phyloP scores from a whole-genome alignment of 805 yeast species.

The Lachancea thermotolerans region DNA sequence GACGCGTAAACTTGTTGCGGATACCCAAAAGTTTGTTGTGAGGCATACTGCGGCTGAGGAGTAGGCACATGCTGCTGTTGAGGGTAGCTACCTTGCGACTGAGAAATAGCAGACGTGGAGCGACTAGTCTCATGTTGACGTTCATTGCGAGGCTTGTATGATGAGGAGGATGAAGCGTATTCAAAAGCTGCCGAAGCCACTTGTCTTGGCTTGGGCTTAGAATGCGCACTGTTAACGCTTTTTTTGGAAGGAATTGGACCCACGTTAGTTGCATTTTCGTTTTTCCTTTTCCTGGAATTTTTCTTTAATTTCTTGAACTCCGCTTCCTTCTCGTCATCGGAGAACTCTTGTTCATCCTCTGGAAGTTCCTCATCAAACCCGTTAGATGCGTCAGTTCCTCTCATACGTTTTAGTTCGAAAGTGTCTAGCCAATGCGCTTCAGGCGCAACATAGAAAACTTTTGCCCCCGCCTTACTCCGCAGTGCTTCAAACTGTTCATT shows the following conservation, averaged over 20 bases:
- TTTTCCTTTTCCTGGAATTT: slow-evolving; percentile 46
- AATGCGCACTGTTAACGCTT: background rate
- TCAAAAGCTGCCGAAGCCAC: background rate
- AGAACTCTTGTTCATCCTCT: slow-evolving; percentile 87
- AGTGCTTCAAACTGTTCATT: slow-evolving; percentile 44
- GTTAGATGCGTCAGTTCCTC: slow-evolving; percentile 93
- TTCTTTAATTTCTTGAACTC: slow-evolving; percentile 60
- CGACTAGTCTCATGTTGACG: slow-evolving; percentile 6
- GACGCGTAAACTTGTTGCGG: background rate
- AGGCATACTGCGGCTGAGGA: background rate
- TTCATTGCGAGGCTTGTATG: slow-evolving; percentile 15
- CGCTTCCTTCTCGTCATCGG: slow-evolving; percentile 88
- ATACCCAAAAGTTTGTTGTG: background rate
- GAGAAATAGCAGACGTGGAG: too few relatives aligned
- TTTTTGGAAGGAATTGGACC: background rate
- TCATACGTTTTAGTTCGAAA: slow-evolving; percentile 55
- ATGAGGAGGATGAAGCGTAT: background rate
- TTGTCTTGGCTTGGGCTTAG: background rate
- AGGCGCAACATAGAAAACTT: slow-evolving; percentile 72
- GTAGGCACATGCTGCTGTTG: background rate
- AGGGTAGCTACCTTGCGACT: background rate
- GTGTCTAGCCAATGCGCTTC: slow-evolving; percentile 77
- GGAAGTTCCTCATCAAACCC: slow-evolving; percentile 92
- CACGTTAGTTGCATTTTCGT: slow-evolving; percentile 16
- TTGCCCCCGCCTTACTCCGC: slow-evolving; percentile 43